Conservation (phyloP, 305 asterid species). For the Nicotiana rustica region DNA sequence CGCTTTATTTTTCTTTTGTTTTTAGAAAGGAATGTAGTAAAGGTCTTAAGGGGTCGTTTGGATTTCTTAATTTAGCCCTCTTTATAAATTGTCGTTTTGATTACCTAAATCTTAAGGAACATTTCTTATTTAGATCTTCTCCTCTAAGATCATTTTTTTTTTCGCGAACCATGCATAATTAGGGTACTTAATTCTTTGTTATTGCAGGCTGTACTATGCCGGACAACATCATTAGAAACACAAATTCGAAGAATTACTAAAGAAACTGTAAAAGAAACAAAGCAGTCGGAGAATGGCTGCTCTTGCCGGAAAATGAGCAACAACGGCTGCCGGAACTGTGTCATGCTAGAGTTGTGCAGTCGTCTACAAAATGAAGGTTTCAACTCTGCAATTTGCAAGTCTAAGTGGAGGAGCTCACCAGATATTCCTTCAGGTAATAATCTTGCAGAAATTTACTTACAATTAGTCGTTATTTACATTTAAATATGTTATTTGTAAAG, state of each 20-base stretch:
- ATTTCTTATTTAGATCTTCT: not conserved
- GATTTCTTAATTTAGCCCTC: not conserved
- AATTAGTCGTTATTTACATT: not conserved
- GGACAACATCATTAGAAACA: conserved; percentile 76
- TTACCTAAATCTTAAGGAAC: not conserved
- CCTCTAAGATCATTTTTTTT: not conserved
- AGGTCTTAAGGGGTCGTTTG: not conserved
- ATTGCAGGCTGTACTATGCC: conserved; percentile 66
- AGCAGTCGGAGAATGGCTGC: conserved; percentile 46
- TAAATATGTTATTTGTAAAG: not conserved
- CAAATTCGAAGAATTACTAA: conserved; percentile 64
- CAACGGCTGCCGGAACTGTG: conserved; percentile 71
- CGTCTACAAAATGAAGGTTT: conserved; percentile 68
- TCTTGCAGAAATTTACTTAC: not conserved
- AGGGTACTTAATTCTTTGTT: not conserved
- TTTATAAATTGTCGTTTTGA: not conserved
- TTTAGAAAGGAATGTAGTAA: too few relatives aligned
- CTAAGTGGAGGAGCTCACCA: conserved; percentile 78
- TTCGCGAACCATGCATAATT: not conserved
- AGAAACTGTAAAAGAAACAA: conserved; percentile 62
- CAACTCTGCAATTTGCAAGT: conserved; percentile 79
- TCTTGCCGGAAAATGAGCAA: conserved; percentile 50
- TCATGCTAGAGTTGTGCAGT: conserved; percentile 69
- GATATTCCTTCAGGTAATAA: conserved; percentile 78
- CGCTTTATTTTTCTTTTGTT: too few relatives aligned